Conservation (phyloP, 345 rosid species). For the Syzygium aqueum region DNA sequence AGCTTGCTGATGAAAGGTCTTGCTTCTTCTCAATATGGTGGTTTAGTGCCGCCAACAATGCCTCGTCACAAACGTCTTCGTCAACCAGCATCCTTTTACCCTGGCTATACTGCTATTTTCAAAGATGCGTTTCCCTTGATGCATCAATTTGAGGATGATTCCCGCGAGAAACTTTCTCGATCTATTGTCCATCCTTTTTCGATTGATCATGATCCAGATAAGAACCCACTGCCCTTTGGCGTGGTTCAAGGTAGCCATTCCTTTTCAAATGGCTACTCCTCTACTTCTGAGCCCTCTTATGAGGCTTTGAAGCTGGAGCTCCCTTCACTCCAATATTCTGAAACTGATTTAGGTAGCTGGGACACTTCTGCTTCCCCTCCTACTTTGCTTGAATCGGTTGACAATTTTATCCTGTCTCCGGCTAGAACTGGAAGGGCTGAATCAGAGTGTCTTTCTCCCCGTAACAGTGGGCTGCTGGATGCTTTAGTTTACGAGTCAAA, state of each 20-base stretch:
- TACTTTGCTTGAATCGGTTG: slow-evolving; percentile 60
- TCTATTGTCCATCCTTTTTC: slow-evolving; percentile 43
- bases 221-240: slow-evolving; percentile 36
- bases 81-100: slow-evolving; percentile 36
- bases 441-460: slow-evolving; percentile 48
- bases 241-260: slow-evolving; percentile 65
- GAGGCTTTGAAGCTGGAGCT: slow-evolving; percentile 99
- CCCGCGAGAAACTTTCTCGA: slow-evolving; percentile 25
- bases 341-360: slow-evolving; percentile 72
- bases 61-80: slow-evolving; percentile 54
- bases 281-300: slow-evolving; percentile 69
- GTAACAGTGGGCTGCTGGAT: slow-evolving; percentile 87
- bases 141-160: slow-evolving; percentile 38
- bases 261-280: slow-evolving; percentile 74
- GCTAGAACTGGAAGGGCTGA: slow-evolving; percentile 40
- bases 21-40: slow-evolving; percentile 46
- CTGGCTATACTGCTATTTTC: slow-evolving; percentile 30
- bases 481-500: slow-evolving; percentile 81
- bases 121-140: slow-evolving; percentile 42
- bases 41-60: slow-evolving; percentile 39
- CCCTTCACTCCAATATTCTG: slow-evolving; percentile 99
- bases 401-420: slow-evolving; percentile 81
- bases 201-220: slow-evolving; percentile 41
- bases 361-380: slow-evolving; percentile 50
- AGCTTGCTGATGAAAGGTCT: slow-evolving; percentile 54